Percentiles rank a stretch among this genome's conserved stretches.
Conservation (phyloP, 352 stramenopile genomes). For the Thraustochytrium sp. region DNA sequence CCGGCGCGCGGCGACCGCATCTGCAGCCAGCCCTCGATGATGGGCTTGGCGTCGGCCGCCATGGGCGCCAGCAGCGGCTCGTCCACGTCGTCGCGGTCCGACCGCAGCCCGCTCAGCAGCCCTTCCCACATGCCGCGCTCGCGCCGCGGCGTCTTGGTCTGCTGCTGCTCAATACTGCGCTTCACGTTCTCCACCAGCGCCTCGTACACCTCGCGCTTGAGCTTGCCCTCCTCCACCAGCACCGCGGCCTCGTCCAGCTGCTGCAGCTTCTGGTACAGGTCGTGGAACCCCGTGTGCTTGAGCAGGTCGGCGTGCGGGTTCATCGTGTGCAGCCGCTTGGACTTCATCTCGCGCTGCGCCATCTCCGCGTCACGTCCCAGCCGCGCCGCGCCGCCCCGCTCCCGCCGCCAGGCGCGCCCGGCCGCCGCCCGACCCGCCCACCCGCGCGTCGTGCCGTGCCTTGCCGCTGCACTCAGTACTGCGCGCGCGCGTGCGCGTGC, state of each 20-base stretch:
- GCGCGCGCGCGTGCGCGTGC: too few relatives aligned
- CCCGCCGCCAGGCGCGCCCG: too few relatives aligned
- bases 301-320: conserved; percentile 5
- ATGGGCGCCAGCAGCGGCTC: background rate
- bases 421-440: too few relatives aligned
- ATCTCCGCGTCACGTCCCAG: background rate
- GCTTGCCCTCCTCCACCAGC: conserved; percentile 42
- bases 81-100: background rate
- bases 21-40: conserved; percentile 9
- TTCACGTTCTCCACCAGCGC: background rate
- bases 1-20: background rate
- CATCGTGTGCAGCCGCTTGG: conserved; percentile 17
- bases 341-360: background rate
- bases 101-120: background rate
- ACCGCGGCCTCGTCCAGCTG: conserved; percentile 31
- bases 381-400: background rate
- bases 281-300: background rate
- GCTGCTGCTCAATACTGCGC: background rate
- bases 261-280: conserved; percentile 5
- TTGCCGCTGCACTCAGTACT: too few relatives aligned
- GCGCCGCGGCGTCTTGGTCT: background rate
- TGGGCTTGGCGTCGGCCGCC: background rate
- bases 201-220: conserved; percentile 40
- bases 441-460: background rate
- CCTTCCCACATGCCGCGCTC: background rate